Base-by-base conservation (phyloP, 176 grass and related monocot genomes). In the Puccinellia tenuiflora region DNA sequence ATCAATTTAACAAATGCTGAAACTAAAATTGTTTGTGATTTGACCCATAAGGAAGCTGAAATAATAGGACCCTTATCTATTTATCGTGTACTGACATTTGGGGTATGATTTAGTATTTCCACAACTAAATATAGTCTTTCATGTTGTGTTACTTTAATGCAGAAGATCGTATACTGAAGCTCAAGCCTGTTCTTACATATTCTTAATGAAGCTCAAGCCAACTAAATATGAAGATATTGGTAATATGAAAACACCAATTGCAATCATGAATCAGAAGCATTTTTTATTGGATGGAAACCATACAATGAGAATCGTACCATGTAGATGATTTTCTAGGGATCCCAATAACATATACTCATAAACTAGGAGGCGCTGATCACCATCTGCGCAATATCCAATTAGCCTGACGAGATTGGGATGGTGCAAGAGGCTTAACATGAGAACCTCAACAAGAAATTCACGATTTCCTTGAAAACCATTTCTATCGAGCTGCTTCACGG, bases 361-460 rank as follows among this genome's bases (percentile, higher is more conserved):
- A 84, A 93, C 92, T 37, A 98, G 86, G n/a, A 98, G 92, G 42
- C 96, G 89, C 81, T 98, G 96, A 74, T 98, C 96, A 73, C 96
- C 96, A 85, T 95, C 96, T 57, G 92, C 89, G 34, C 92, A 98
- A 73, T 98, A 98, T 81, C 96, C 96, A 85, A 98, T 95, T 81
- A 98, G 87, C 88, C 90, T 95, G 63, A 98, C 96, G 65, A 98
- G 90, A 88, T 98, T 93, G 69, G 85, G 85, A 77, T 98, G 96
- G 55, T 98, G 92, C 63, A 98, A 79, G 25, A 98, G 91, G 84
- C 96, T 98, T 81, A 98, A 80, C 96, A 98, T 98, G 61, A 98
- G 91, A 79, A 98, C 96, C 85, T 98, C 96, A 83, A 98, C 96
- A n/a, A 98, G 90, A 90, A 98, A 98, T 81, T 98, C 96, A 47